phyloP scores from a whole-genome alignment of 176 grass and related monocot genomes.

The Juncus inflexus region DNA sequence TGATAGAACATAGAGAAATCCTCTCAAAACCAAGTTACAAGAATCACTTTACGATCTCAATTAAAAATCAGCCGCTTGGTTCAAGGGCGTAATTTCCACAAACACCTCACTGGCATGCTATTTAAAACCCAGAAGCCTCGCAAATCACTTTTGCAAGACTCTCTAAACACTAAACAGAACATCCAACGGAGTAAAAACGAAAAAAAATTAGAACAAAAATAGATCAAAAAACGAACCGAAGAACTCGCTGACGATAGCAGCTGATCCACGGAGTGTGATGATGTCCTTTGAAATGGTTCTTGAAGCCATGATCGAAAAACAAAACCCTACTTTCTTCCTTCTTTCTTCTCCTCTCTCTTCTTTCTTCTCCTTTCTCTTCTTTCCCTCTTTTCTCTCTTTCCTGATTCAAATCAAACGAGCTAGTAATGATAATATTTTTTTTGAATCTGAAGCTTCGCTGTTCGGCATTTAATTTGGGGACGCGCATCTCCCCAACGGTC shows the following conservation, averaged over 20 bases:
- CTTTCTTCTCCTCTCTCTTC: too few relatives aligned
- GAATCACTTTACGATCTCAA: too few relatives aligned
- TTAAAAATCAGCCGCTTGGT: too few relatives aligned
- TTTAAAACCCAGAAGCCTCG: neutral
- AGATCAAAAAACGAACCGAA: slow-evolving; percentile 42
- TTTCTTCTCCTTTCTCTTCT: neutral
- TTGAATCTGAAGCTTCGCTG: neutral
- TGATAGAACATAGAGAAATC: too few relatives aligned
- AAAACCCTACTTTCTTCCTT: slow-evolving; percentile 6
- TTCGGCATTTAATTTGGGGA: neutral
- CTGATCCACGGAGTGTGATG: slow-evolving; percentile 92
- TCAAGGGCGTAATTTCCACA: neutral
- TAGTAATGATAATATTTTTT: neutral
- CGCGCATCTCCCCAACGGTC: neutral
- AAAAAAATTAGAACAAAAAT: neutral
- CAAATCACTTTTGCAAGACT: neutral
- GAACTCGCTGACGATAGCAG: slow-evolving; percentile 98
- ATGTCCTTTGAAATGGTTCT: slow-evolving; percentile 91
- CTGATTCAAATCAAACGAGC: neutral
- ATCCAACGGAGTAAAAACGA: neutral
- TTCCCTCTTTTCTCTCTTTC: neutral
- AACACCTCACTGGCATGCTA: neutral
- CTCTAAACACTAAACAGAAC: neutral
- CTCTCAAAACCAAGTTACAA: too few relatives aligned
- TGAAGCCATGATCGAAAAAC: slow-evolving; percentile 51